Conservation (phyloP, 371 early-diverging fungal species). For the Rhizopus microsporus region DNA sequence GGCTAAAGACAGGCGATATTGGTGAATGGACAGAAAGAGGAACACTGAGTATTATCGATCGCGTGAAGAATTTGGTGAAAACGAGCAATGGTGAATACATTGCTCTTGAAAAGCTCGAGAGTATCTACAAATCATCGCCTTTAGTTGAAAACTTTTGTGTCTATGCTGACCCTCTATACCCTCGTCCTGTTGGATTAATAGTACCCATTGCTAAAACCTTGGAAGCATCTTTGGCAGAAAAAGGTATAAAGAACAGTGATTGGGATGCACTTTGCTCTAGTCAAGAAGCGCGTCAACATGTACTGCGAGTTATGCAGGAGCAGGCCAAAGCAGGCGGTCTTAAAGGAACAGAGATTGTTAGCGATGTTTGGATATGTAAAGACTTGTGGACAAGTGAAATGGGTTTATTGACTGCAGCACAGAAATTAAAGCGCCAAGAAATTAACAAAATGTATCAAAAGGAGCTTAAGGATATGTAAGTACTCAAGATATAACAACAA, state of each 20-base stretch:
- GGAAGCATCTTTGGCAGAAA: conserved; percentile 29
- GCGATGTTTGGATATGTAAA: conserved; percentile 64
- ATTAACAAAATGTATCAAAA: conserved; percentile 59
- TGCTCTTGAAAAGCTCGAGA: conserved; percentile 97
- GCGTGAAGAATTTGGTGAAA: conserved; percentile 83
- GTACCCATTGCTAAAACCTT: conserved; percentile 63
- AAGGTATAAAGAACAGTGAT: conserved; percentile 27
- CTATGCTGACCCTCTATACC: conserved; percentile 73
- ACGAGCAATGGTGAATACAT: conserved; percentile 94
- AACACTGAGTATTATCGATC: conserved; percentile 73
- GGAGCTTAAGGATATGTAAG: conserved; percentile 64
- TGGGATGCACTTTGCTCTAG: conserved; percentile 35
- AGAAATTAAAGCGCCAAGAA: conserved; percentile 86
- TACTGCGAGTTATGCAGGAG: conserved; percentile 25
- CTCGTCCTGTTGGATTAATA: conserved; percentile 72
- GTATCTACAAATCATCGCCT: conserved; percentile 78
- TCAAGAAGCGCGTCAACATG: conserved; percentile 15
- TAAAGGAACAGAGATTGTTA: conserved; percentile 73
- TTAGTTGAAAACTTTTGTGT: conserved; percentile 85
- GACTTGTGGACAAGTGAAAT: conserved; percentile 91
- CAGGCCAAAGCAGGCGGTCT: conserved; percentile 53
- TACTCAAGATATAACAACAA: background rate
- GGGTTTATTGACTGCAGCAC: conserved; percentile 85
- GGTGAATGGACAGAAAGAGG: conserved; percentile 78
- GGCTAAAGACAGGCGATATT: conserved; percentile 95